Evolutionary conservation across 2,329 filamentous ascomycete species (phyloP), one percentile per base, ranked within the genome.

Genomic region (Claviceps sp.): DNA sequence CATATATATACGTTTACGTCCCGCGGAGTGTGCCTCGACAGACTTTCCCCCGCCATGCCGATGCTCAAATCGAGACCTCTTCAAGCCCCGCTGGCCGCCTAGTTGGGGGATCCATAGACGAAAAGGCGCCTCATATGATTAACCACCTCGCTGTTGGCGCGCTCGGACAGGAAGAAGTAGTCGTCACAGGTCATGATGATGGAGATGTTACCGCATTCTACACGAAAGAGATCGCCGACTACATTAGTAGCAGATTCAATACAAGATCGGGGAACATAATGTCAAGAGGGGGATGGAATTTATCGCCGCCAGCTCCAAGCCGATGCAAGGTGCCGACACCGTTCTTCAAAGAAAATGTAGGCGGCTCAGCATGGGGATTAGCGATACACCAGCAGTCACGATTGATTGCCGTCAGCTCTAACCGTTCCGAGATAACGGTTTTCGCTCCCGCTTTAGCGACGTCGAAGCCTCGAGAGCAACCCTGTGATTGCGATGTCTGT

Each of bases 371-470:
- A 2, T 98, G 93, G 93, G 93, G 91, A 0, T 67, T 95, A 47
- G 85, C 88, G 7, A 76, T 95, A 11, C 91, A 97, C 64, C 76
- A 80, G 55, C 72, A 82, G 56, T 88, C 87, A n/a, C 81, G 90
- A 0, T 72, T 96, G 55, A 85, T 98, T 56, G 93, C 91, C 0
- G 84, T 94, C 42, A 87, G 86, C 59, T 82, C 86, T 0, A 97
- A 98, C 63, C 78, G 75, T 4, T 62, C 63, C 49, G 74, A 77
- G 55, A 67, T 77, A 5, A 75, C 70, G 0, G 72, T 81, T 1
- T 81, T 80, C 58, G 74, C 73, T 1, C 71, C 73, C 56, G 72
- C 71, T 5, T 61, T 73, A 46, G 55, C 60, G 9, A 16, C 48
- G 43, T 6, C 30, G 37, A 18, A 37, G 26, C 30, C 41, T 4